Base-by-base conservation (phyloP, 2,329 filamentous ascomycete species). In the Blumeria graminis region DNA sequence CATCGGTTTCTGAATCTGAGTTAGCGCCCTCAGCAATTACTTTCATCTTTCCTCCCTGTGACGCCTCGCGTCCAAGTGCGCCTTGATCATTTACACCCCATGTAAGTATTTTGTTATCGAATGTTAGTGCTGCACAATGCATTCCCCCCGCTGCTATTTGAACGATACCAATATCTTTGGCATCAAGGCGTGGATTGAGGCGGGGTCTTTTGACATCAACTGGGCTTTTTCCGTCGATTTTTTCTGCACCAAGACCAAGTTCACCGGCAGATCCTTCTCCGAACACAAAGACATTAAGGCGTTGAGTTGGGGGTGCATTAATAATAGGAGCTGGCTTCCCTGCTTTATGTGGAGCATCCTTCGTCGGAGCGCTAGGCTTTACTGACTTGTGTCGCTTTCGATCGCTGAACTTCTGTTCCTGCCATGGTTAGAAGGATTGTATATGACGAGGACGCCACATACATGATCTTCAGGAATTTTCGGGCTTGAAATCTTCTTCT, bases 61-160 rank as follows among this genome's bases (percentile, higher is more conserved):
- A 71, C 3, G 84, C 89, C 65, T 85, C 77, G 65, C 86, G 76
- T 45, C 86, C 86, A 39, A 93, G 75, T 8, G 86, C 84, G 60
- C 84, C 83, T 65, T 88, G 81, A 65, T 93, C 86, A 66, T 92
- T 92, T 62, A 92, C 86, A 56, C 86, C 86, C 86, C 86, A 93
- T 33, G 84, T 88, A 56, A 87, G 71, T 62, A 93, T 84, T 69
- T 81, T 81, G 72, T 88, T 86, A 68, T 90, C 82, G 62, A 81
- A 76, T 54, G 86, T 90, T 55, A 92, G 71, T 3, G 82, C 85
- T 60, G 84, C 72, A 55, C 76, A 80, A 69, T 93, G 86, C 85
- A 93, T 90, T 57, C 85, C 86, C 59, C 86, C 86, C 58, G 82
- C 80, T 55, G 84, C 80, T 57, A 93, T 69, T 68, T 85, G 80